Conservation (phyloP, 176 grass and related monocot species). For the Rhynchospora tenuis region DNA sequence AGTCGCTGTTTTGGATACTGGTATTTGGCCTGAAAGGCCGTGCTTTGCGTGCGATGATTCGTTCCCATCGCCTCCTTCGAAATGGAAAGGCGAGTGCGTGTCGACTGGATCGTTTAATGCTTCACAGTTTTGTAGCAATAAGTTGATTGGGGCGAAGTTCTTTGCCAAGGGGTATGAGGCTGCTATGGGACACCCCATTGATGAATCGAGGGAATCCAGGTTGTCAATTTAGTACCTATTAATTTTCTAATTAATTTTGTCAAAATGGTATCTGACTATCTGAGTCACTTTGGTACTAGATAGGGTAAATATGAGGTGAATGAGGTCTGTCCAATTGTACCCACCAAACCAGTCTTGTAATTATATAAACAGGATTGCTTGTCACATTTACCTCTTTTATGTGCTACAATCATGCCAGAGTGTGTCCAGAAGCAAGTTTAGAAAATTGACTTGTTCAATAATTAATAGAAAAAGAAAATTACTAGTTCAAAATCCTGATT, state of each 20-base stretch:
- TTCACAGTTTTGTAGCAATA: constrained; percentile 54
- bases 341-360: not conserved
- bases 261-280: too few species aligned
- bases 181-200: constrained; percentile 20
- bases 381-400: not conserved
- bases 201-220: constrained; percentile 1
- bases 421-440: not conserved
- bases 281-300: not conserved
- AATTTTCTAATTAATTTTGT: not conserved
- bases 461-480: not conserved
- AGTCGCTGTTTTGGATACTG: constrained; percentile 10
- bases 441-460: not conserved
- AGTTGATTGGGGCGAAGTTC: constrained; percentile 71
- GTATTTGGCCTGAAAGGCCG: constrained; percentile 6
- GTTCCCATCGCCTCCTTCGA: not conserved
- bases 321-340: not conserved
- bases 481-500: not conserved
- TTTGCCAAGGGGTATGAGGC: constrained; percentile 58
- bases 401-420: not conserved
- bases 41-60: not conserved
- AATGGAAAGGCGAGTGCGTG: constrained; percentile 31
- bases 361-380: not conserved
- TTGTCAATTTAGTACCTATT: not conserved
- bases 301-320: not conserved
- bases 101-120: constrained; percentile 42